phyloP scores from a whole-genome alignment of 2,329 filamentous ascomycete species.

The Stemphylium lycopersici region DNA sequence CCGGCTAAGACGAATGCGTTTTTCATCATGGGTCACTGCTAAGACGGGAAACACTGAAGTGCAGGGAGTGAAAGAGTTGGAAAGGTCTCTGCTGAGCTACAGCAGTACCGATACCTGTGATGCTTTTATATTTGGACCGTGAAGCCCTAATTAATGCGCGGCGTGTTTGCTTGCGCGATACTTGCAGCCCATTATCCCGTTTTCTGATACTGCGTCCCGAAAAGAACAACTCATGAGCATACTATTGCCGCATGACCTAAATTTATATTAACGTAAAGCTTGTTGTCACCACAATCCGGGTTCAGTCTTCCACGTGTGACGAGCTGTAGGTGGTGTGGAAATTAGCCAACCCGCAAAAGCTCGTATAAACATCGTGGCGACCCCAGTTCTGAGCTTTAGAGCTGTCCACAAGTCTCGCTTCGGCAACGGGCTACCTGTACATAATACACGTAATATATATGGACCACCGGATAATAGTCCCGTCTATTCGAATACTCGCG shows the following conservation, averaged over 20 bases:
- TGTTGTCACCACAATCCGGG: slow-evolving; percentile 12
- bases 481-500: not conserved
- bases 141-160: not conserved
- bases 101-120: not conserved
- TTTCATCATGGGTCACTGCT: slow-evolving; percentile 4
- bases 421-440: not conserved
- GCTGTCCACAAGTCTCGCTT: not conserved
- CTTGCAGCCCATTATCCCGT: not conserved
- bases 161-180: not conserved
- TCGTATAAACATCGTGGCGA: slow-evolving; percentile 3
- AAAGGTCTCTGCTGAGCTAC: not conserved
- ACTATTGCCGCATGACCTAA: slow-evolving; percentile 11
- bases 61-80: not conserved
- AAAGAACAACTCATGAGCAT: not conserved
- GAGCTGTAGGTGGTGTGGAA: slow-evolving; percentile 6
- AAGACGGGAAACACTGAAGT: not conserved
- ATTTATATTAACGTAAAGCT: slow-evolving; percentile 14
- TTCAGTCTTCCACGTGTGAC: slow-evolving; percentile 1
- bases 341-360: slow-evolving; percentile 5
- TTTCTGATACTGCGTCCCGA: not conserved
- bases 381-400: not conserved
- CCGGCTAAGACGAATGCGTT: slow-evolving; percentile 6
- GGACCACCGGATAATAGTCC: slow-evolving; percentile 11
- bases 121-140: slow-evolving; percentile 3
- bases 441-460: slow-evolving; percentile 8